Evolutionary conservation across 2,329 filamentous ascomycete species (phyloP).

Genomic region (Verticillium nonalfalfae): DNA sequence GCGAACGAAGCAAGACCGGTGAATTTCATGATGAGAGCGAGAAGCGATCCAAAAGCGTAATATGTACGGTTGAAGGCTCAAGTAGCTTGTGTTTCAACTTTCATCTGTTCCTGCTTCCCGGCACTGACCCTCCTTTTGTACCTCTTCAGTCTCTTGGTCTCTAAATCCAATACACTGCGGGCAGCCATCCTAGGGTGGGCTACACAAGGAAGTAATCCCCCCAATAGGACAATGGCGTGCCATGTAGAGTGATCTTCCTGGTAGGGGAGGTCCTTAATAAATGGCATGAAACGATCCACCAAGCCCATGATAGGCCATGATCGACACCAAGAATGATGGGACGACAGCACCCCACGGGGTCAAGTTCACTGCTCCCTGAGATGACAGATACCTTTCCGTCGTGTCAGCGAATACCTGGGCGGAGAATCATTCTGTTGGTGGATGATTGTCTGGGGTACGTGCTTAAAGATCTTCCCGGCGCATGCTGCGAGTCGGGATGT

Average conservation of each 20-base stretch:
- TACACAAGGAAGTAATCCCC: neutral
- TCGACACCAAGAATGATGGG: neutral
- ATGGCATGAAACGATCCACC: neutral
- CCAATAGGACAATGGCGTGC: neutral
- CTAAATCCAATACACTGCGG: neutral
- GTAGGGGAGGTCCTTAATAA: neutral
- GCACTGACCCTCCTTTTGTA: neutral
- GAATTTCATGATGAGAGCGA: slow-evolving; percentile 4
- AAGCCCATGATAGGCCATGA: neutral
- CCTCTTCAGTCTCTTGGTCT: neutral
- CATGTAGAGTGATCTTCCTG: neutral
- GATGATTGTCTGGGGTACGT: neutral
- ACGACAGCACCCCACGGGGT: neutral
- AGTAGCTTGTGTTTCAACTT: neutral
- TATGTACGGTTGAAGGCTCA: neutral
- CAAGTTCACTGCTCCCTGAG: neutral
- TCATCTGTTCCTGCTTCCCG: neutral
- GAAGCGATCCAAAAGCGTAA: neutral
- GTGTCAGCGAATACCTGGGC: neutral
- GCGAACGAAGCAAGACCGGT: slow-evolving; percentile 1
- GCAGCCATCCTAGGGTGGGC: neutral
- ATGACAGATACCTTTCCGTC: neutral
- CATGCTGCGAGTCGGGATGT: neutral
- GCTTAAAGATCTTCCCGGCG: neutral
- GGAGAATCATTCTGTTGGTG: neutral